These are phyloP conservation scores for Kluyveromyces siamensis DNA, from an alignment of 805 yeast species.

Conservation along the genomic window DNA sequence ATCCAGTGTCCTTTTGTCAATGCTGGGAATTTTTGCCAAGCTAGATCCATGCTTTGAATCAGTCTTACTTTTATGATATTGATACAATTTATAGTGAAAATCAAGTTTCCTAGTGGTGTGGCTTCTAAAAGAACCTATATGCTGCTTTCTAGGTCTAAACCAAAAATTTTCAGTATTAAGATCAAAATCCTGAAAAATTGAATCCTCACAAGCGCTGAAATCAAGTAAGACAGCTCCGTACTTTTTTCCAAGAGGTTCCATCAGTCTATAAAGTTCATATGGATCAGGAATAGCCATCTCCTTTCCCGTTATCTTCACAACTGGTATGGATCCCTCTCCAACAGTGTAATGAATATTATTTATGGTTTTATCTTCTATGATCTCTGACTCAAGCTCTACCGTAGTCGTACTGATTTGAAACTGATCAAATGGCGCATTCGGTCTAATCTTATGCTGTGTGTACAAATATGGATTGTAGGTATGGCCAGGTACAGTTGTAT, in stretches of 20 bases:
- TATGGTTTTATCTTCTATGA: conserved; percentile 1
- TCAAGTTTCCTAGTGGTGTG: conserved; percentile 36
- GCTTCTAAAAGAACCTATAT: conserved; percentile 19
- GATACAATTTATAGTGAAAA: conserved; percentile 39
- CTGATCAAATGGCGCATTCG: conserved; percentile 12
- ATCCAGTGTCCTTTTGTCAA: conserved; percentile 60
- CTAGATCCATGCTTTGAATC: conserved; percentile 14
- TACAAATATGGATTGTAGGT: conserved; percentile 7
- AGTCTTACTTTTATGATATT: conserved; percentile 30
- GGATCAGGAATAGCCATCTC: conserved; percentile 12
- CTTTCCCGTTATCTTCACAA: conserved; percentile 9
- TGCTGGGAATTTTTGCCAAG: conserved; percentile 46
- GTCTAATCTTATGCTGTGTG: conserved; percentile 9
- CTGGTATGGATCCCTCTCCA: conserved; percentile 15
- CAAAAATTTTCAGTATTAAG: conserved; percentile 17
- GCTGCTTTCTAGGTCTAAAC: conserved; percentile 22
- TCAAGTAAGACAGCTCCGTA: conserved; percentile 20
- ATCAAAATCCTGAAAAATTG: conserved; percentile 3
- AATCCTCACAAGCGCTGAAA: conserved; percentile 2
- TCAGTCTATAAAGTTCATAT: conserved; percentile 14
- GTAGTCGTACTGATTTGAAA: conserved; percentile 5
- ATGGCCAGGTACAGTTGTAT: neutral
- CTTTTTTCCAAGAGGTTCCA: conserved; percentile 15
- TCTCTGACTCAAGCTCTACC: neutral
- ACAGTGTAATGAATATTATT: conserved; percentile 14